These are phyloP conservation scores for Lipomyces orientalis DNA, from an alignment of 805 yeast species.

Conservation along the genomic window DNA sequence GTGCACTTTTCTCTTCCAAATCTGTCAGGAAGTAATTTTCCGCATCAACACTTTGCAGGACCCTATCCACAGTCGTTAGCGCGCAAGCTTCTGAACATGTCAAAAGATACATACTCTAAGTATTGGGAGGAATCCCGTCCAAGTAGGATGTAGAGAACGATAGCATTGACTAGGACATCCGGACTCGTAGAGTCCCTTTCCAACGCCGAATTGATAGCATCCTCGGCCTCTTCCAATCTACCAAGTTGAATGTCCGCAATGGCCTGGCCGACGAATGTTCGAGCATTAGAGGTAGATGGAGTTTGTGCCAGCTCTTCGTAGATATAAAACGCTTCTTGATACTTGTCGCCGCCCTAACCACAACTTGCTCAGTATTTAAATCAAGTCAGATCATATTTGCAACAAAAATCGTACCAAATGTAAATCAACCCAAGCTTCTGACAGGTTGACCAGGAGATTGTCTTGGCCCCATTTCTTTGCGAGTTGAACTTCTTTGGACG, in stretches of 20 bases:
- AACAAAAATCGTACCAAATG: constrained; percentile 48
- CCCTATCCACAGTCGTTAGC: constrained; percentile 51
- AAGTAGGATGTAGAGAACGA: constrained; percentile 64
- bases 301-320: constrained; percentile 78
- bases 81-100: not conserved
- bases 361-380: not conserved
- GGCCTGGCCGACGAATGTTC: constrained; percentile 66
- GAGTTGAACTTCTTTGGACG: constrained; percentile 52
- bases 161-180: constrained; percentile 62
- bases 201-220: constrained; percentile 53
- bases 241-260: constrained; percentile 78
- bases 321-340: constrained; percentile 51
- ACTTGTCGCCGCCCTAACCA: constrained; percentile 44
- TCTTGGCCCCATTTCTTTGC: constrained; percentile 66
- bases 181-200: constrained; percentile 49
- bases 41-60: constrained; percentile 56
- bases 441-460: constrained; percentile 73
- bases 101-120: constrained; percentile 22
- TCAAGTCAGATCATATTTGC: constrained; percentile 40
- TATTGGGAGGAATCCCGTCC: constrained; percentile 48
- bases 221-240: constrained; percentile 82
- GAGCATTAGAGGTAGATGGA: constrained; percentile 53
- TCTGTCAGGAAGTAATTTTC: constrained; percentile 65
- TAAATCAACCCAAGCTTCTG: constrained; percentile 74
- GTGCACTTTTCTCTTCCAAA: constrained; percentile 61